phyloP scores from a whole-genome alignment of 495 filamentous ascomycete species.

The Neurospora discreta region DNA sequence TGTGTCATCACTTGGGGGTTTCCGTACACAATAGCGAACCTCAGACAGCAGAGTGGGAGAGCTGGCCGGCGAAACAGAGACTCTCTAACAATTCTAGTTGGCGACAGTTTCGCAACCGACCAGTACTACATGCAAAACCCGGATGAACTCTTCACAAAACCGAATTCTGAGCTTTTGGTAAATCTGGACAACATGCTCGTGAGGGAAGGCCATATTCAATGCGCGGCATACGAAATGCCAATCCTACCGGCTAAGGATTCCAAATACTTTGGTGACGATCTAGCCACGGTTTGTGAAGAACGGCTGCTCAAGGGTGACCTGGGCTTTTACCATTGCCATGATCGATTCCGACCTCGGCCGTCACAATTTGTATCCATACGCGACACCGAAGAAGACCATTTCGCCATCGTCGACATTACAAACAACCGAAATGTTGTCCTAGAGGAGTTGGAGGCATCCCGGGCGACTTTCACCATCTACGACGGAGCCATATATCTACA shows the following conservation, averaged over 20 bases:
- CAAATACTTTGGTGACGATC: conserved; percentile 67
- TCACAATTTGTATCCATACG: conserved; percentile 78
- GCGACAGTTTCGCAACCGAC: conserved; percentile 86
- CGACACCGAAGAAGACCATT: conserved; percentile 85
- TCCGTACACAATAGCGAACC: conserved; percentile 86
- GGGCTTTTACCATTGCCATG: conserved; percentile 83
- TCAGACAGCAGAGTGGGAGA: conserved; percentile 89
- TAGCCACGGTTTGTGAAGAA: conserved; percentile 60
- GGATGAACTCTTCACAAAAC: conserved; percentile 88
- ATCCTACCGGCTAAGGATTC: conserved; percentile 66
- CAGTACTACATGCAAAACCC: conserved; percentile 97
- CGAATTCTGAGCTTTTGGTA: conserved; percentile 79
- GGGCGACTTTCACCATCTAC: conserved; percentile 92
- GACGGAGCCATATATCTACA: conserved; percentile 97
- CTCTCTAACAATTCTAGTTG: conserved; percentile 80
- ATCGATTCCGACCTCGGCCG: conserved; percentile 77
- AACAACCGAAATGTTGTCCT: conserved; percentile 73
- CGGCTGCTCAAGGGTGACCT: conserved; percentile 60
- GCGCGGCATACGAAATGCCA: conserved; percentile 91
- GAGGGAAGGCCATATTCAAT: conserved; percentile 88
- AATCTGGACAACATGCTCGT: conserved; percentile 87
- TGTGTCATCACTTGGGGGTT: conserved; percentile 92
- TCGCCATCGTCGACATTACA: conserved; percentile 85
- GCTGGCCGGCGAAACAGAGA: conserved; percentile 91
- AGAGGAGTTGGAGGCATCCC: conserved; percentile 90